A percentile compares a stretch with the other conserved stretches of the same genome.
Conservation (phyloP, 2,329 filamentous ascomycete genomes). For the Colletotrichum sp. region DNA sequence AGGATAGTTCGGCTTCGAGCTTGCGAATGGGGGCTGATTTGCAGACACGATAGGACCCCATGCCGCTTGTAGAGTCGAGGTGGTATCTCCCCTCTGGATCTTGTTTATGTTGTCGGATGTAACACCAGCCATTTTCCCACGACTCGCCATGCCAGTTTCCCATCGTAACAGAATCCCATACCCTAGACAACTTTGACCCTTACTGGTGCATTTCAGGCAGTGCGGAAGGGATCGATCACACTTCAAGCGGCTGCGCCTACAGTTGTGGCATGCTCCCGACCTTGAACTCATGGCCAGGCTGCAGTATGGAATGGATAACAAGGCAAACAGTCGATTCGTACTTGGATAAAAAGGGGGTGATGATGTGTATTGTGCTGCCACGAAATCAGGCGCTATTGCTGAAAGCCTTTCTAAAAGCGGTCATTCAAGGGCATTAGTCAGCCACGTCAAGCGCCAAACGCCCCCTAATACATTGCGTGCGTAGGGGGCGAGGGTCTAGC, state of each 20-base stretch:
- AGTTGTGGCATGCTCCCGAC: neutral
- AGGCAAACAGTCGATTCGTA: neutral
- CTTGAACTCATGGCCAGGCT: neutral
- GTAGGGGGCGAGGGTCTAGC: neutral
- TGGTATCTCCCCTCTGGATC: neutral
- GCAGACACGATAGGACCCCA: neutral
- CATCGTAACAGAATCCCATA: neutral
- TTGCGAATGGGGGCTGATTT: neutral
- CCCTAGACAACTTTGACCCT: neutral
- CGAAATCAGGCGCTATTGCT: neutral
- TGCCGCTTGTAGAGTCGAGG: neutral
- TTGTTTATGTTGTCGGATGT: neutral
- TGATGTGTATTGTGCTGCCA: neutral
- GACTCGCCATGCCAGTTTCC: neutral
- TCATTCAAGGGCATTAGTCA: neutral
- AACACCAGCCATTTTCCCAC: neutral
- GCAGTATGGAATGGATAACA: neutral
- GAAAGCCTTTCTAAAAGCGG: neutral
- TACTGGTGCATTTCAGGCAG: neutral
- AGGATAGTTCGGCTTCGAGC: neutral
- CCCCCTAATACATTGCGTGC: accelerated
- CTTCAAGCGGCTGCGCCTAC: neutral
- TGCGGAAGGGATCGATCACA: neutral
- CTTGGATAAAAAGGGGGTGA: neutral
- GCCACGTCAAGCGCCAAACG: neutral